Evolutionary conservation across 768 basidiomycete species (phyloP), one percentile per base, ranked within the genome.

Genomic region (Panaeolus papilionaceus): DNA sequence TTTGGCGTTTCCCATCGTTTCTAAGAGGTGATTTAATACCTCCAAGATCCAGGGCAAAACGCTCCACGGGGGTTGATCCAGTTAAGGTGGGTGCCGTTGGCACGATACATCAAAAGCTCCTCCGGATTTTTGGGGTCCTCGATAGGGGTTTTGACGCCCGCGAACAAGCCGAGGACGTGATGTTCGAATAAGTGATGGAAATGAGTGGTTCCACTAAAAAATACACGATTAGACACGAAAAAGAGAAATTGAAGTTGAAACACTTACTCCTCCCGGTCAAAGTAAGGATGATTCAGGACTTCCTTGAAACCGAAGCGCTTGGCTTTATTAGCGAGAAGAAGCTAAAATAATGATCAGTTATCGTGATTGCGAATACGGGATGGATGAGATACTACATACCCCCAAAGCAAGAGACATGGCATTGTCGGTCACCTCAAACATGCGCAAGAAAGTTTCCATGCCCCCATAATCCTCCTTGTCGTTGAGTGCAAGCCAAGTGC

Each of bases 31-130:
- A 44, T 2, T 18, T 44, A 44, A 14, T 16, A 16, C 16, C 42
- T 40, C 62, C 42, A 63, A 63, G 42, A 26, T 39, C 62, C 62
- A 63, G 62, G 42, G 38, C 62, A 63, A 63, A 40, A 39, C 3
- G 62, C 62, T 5, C 54, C 54, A 9, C 54, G 10, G 28, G 54
- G 54, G 14, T 58, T 58, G 10, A 58, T 58, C 54, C 54, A 58
- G 16, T 58, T 58, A 33, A 58, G 28, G 9, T 58, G 54, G n/a
- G 54, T 58, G n/a, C 54, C 54, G 28, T 37, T 58, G 33, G 54
- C 54, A 12, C 54, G 54, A 33, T 58, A 3, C 54, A 33, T 58
- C 3, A 37, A 12, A 33, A 58, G 28, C 28, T 37, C 26, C 33
- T 58, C 54, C 26, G 54, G 26, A 33, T 58, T 12, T 14, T 28